Base-by-base conservation (phyloP, 139 green algal species). In the Monoraphidium neglectum region DNA sequence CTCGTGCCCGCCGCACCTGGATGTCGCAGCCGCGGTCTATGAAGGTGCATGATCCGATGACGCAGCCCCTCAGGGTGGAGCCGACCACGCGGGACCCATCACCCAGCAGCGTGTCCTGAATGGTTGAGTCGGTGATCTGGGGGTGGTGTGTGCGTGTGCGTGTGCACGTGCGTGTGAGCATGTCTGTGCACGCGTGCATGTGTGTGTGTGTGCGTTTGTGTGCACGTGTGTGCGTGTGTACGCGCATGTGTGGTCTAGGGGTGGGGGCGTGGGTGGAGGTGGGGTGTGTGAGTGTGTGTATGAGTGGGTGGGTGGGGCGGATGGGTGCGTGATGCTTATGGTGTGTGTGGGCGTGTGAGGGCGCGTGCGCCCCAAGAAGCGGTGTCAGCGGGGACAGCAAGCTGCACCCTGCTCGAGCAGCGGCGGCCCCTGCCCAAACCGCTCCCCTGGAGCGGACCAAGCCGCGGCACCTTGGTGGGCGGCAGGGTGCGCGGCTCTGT, bases 401-500 rank as follows among this genome's bases (percentile, higher is more conserved):
- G 90, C 40, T 84, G 72, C 59, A 93, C 84, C 4, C 64, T 82
- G 56, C 91, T 77, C 47, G 85, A 80, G 82, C 76, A 93, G 28
- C 89, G 72, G 37, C 89, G 64, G n/a, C n/a, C 43, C 56, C 82
- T 49, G 77, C 43, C 43, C 43, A 51, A 51, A 51, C 8, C 8
- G 8, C 8, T 51, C 43, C 43, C 43, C 43, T 21, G 8, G 43
- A 8, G 43, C 43, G 8, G 8, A 8, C 43, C 43, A 51, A 51
- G 8, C 43, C 43, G 43, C 43, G 8, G 46, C 26, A 97, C 82
- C 82, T 97, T 94, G 53, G 92, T 90, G 47, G 95, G 95, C 3
- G 95, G 95, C 73, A 98, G 87, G 80, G 94, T 95, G 75, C 95
- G 88, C 15, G 95, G 92, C 16, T 90, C 95, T 10, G 93, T 98